These are phyloP conservation scores for Epicoccum nigrum DNA, from an alignment of 2,329 filamentous ascomycete species.

Conservation along the genomic window DNA sequence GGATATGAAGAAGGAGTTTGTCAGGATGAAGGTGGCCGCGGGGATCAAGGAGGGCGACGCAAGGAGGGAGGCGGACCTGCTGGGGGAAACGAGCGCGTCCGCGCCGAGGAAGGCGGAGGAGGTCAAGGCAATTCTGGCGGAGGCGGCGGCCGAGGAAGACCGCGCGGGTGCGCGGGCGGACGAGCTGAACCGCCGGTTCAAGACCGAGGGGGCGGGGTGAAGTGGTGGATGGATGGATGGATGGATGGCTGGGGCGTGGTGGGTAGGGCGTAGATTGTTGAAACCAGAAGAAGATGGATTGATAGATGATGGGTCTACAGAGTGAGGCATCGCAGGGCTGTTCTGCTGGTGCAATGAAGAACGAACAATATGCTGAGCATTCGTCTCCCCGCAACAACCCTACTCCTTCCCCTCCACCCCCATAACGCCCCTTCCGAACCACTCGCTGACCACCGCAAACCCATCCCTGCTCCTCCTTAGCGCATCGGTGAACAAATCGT, in stretches of 20 bases:
- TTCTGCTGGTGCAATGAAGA: too few species aligned
- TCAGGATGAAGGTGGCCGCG: constrained; percentile 27
- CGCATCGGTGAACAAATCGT: constrained; percentile 87
- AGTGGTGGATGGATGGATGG: too few species aligned
- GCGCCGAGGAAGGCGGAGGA: background rate
- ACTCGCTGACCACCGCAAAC: constrained; percentile 91
- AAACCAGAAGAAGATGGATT: too few species aligned
- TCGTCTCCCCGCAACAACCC: too few species aligned
- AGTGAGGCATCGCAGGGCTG: too few species aligned
- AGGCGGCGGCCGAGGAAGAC: background rate
- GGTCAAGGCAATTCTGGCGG: background rate
- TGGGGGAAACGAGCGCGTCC: background rate
- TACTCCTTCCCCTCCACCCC: constrained; percentile 50
- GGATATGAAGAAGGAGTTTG: constrained; percentile 38
- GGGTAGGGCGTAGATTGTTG: too few species aligned
- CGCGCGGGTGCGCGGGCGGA: background rate
- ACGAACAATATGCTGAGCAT: too few species aligned
- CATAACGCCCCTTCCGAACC: constrained; percentile 95
- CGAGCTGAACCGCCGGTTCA: constrained; percentile 1
- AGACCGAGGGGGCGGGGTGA: background rate
- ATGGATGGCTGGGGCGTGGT: too few species aligned
- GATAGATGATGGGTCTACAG: too few species aligned
- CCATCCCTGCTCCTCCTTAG: constrained; percentile 78
- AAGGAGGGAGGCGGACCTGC: background rate
- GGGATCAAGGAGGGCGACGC: background rate